Conservation (phyloP, 2,329 filamentous ascomycete genomes). For the Fusarium continuum region DNA sequence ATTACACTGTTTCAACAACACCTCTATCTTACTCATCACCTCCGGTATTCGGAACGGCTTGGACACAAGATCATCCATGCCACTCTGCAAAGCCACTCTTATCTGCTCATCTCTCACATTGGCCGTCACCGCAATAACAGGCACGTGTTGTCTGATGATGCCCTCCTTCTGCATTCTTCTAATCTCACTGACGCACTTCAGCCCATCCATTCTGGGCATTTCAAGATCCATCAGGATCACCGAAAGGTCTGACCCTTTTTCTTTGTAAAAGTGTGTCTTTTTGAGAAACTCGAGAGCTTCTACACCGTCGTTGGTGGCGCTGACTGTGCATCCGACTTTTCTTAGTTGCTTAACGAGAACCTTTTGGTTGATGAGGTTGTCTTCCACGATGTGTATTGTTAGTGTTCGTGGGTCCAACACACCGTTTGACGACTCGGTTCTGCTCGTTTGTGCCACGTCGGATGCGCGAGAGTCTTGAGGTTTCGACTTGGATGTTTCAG, state of each 20-base stretch:
- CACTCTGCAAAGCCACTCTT: conserved; percentile 47
- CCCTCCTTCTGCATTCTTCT: conserved; percentile 50
- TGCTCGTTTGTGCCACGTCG: background rate
- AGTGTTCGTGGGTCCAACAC: conserved; percentile 46
- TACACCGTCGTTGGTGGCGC: conserved; percentile 69
- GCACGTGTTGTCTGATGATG: conserved; percentile 47
- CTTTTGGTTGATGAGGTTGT: conserved; percentile 74
- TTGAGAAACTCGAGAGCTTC: conserved; percentile 59
- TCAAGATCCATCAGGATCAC: conserved; percentile 58
- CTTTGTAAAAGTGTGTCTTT: conserved; percentile 45
- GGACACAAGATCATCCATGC: conserved; percentile 63
- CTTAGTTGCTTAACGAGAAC: conserved; percentile 71
- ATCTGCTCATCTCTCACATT: conserved; percentile 61
- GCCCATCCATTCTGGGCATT: conserved; percentile 60
- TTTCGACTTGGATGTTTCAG: background rate
- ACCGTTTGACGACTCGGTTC: background rate
- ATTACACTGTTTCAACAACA: conserved; percentile 8
- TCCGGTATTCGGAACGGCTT: conserved; percentile 66
- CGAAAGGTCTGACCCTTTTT: conserved; percentile 45
- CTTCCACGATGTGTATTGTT: conserved; percentile 71
- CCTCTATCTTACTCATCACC: conserved; percentile 64
- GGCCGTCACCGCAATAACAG: conserved; percentile 58
- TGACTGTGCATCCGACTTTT: conserved; percentile 67
- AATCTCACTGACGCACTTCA: conserved; percentile 54
- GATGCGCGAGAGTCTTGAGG: background rate